These are phyloP conservation scores for Postia placenta DNA, from an alignment of 768 basidiomycete species.

Conservation along the genomic window DNA sequence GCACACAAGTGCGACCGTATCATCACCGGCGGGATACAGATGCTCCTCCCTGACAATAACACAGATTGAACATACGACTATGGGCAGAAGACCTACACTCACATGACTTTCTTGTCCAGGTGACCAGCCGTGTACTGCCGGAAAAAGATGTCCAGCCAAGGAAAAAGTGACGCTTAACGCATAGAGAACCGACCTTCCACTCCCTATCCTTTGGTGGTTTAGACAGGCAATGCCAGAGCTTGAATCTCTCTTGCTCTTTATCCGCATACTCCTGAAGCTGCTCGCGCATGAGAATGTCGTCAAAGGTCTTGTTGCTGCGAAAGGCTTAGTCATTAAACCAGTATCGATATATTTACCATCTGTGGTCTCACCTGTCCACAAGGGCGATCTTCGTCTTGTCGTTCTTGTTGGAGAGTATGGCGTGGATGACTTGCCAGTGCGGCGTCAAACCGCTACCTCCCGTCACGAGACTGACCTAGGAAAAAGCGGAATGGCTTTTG, in stretches of 20 bases:
- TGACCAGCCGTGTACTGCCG: conserved; percentile 9
- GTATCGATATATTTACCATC: too few relatives aligned
- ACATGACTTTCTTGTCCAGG: conserved; percentile 14
- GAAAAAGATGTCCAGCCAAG: not conserved
- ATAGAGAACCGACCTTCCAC: conserved; percentile 9
- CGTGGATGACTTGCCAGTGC: conserved; percentile 21
- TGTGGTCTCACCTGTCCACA: conserved; percentile 13
- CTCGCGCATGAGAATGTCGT: conserved; percentile 15
- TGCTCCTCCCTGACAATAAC: conserved; percentile 15
- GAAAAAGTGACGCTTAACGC: not conserved
- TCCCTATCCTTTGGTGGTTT: conserved; percentile 5
- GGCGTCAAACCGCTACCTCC: conserved; percentile 19
- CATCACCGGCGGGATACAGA: conserved; percentile 11
- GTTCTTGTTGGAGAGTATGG: conserved; percentile 11
- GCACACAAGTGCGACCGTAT: conserved; percentile 13
- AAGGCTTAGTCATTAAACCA: too few relatives aligned
- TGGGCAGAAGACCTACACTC: not conserved
- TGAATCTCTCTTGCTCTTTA: conserved; percentile 11
- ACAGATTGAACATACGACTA: too few relatives aligned
- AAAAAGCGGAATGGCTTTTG: not conserved
- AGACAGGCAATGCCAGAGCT: conserved; percentile 16
- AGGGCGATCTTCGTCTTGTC: conserved; percentile 15
- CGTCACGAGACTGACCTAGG: conserved; percentile 18
- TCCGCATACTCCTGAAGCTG: conserved; percentile 17
- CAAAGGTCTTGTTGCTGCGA: conserved; percentile 16